A percentile compares a stretch with the other conserved stretches of the same genome.
Conservation (phyloP, 352 stramenopile genomes). For the Vaucheria bursata region DNA sequence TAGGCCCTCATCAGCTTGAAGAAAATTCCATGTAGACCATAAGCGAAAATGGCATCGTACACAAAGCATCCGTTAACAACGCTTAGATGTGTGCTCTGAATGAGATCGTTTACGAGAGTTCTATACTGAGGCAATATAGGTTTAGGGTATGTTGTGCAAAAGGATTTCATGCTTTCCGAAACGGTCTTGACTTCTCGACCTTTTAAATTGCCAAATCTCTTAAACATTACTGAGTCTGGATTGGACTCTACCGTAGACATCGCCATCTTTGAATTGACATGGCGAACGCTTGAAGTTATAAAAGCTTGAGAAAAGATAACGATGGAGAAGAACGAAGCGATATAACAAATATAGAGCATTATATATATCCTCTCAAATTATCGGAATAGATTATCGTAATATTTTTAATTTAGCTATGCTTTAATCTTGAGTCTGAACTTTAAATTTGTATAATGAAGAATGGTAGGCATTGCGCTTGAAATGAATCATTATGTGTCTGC, state of each 20-base stretch:
- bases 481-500: too few species aligned
- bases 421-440: too few species aligned
- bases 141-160: constrained; percentile 41
- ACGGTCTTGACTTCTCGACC: constrained; percentile 37
- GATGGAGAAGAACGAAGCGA: too few species aligned
- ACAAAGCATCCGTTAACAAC: constrained; percentile 42
- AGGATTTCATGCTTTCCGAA: constrained; percentile 29
- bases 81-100: constrained; percentile 42
- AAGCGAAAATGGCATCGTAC: constrained; percentile 42
- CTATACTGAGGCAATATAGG: constrained; percentile 42
- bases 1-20: constrained; percentile 45
- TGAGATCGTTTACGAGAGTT: constrained; percentile 41
- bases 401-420: too few species aligned
- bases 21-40: constrained; percentile 34
- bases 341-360: too few species aligned
- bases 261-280: too few species aligned
- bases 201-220: constrained; percentile 28
- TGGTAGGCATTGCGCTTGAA: too few species aligned
- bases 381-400: too few species aligned
- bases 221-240: constrained; percentile 39
- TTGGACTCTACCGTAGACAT: background rate
- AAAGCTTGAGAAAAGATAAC: too few species aligned
- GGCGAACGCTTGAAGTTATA: too few species aligned
- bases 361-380: too few species aligned
- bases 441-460: too few species aligned